A percentile compares a stretch with the other conserved stretches of the same genome.
Conservation (phyloP, 2,329 filamentous ascomycete species). For the Aureobasidium sp. region DNA sequence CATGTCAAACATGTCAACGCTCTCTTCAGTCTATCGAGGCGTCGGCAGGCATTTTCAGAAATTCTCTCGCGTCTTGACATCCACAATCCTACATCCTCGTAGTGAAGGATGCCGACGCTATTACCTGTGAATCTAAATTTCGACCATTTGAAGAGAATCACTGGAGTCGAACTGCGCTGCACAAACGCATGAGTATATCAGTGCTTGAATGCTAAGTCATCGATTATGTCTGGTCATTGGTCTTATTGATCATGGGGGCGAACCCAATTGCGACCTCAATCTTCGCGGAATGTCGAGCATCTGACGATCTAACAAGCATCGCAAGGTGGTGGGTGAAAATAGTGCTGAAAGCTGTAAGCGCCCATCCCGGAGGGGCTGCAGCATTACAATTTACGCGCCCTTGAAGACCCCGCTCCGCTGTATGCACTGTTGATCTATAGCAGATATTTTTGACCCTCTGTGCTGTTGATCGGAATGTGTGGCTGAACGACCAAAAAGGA, state of each 20-base stretch:
- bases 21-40: not conserved
- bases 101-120: not conserved
- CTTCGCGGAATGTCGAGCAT: not conserved
- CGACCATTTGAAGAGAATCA: too few relatives aligned
- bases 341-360: not conserved
- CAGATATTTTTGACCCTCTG: not conserved
- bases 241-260: not conserved
- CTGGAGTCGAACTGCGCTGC: too few relatives aligned
- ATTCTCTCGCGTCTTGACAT: not conserved
- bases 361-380: slow-evolving; percentile 5
- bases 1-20: not conserved
- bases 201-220: too few relatives aligned
- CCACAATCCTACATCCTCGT: not conserved
- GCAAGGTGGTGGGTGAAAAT: not conserved
- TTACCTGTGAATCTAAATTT: too few relatives aligned
- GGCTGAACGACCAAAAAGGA: not conserved
- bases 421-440: not conserved
- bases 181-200: too few relatives aligned
- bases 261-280: not conserved
- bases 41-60: not conserved
- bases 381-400: slow-evolving; percentile 4
- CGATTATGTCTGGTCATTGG: too few relatives aligned
- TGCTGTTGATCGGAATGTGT: not conserved
- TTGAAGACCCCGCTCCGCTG: not conserved
- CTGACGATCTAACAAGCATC: not conserved